phyloP scores from a whole-genome alignment of 176 grass and related monocot species.

The Eragrostis curvula region DNA sequence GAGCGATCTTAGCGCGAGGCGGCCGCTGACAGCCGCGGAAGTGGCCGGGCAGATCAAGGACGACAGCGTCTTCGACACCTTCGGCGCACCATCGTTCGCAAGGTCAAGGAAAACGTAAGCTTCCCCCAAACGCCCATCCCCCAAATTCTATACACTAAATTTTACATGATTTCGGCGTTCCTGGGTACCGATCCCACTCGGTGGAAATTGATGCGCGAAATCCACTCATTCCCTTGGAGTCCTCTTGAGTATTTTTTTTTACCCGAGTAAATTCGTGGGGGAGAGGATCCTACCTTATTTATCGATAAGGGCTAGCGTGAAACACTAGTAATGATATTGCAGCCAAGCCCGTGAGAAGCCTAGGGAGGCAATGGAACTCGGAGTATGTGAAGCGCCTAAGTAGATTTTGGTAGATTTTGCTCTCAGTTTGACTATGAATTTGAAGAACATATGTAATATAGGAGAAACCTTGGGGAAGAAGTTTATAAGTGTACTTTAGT shows the following conservation, averaged over 20 bases:
- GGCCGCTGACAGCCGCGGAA: constrained; percentile 53
- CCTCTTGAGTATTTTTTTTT: neutral
- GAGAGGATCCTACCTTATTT: neutral
- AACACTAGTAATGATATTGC: neutral
- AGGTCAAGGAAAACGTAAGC: constrained; percentile 75
- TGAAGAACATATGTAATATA: neutral
- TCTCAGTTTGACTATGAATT: neutral
- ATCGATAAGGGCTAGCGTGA: neutral
- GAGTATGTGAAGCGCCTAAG: neutral
- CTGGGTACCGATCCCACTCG: neutral
- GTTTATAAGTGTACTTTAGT: neutral
- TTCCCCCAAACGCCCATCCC: neutral
- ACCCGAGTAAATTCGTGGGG: neutral
- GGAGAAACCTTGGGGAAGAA: neutral
- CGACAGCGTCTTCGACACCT: constrained; percentile 71
- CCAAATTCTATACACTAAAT: neutral
- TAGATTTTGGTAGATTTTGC: neutral
- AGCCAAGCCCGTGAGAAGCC: neutral
- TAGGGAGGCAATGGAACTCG: neutral
- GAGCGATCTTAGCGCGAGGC: constrained; percentile 29
- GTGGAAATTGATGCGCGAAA: neutral
- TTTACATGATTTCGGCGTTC: neutral
- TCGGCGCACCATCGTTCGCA: constrained; percentile 63
- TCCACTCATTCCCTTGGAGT: constrained; percentile 12
- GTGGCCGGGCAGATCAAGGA: constrained; percentile 68